phyloP scores from a whole-genome alignment of 306 rosid genomes.

The Rosa multiflora region DNA sequence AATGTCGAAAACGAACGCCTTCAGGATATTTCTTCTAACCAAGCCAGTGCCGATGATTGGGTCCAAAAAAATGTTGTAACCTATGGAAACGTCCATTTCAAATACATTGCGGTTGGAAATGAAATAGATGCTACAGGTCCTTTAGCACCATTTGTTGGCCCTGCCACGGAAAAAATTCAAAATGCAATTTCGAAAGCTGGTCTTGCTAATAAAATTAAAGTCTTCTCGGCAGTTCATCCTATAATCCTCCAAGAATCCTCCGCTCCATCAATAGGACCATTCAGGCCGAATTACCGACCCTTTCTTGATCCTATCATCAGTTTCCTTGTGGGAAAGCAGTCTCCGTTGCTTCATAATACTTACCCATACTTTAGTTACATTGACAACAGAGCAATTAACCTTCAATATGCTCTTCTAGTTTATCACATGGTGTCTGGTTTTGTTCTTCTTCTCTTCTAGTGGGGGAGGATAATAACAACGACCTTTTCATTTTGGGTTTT shows the following conservation, averaged over 20 bases:
- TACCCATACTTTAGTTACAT: conserved; percentile 26
- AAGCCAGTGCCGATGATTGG: too few relatives aligned
- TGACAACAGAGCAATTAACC: not conserved
- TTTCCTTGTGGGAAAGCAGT: conserved; percentile 8
- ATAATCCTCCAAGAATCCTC: conserved; percentile 1
- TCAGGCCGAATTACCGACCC: not conserved
- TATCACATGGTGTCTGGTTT: too few relatives aligned
- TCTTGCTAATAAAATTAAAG: conserved; percentile 4
- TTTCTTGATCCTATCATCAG: conserved; percentile 16
- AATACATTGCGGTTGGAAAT: too few relatives aligned
- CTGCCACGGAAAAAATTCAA: conserved; percentile 17
- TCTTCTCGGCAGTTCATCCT: conserved; percentile 4
- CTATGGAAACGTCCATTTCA: too few relatives aligned
- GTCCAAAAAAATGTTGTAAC: too few relatives aligned
- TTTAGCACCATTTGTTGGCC: conserved; percentile 20
- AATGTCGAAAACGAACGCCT: conserved; percentile 10
- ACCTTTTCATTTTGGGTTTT: too few relatives aligned
- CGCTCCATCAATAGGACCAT: conserved; percentile 16
- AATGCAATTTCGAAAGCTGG: not conserved
- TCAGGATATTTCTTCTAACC: conserved; percentile 9
- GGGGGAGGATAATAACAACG: too few relatives aligned
- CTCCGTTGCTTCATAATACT: conserved; percentile 22
- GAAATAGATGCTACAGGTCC: conserved; percentile 13
- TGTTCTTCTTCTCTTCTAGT: too few relatives aligned
- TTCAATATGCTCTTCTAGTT: conserved; percentile 35